Conservation (phyloP, 2,329 filamentous ascomycete genomes). For the Drechslerella coelobrocha region DNA sequence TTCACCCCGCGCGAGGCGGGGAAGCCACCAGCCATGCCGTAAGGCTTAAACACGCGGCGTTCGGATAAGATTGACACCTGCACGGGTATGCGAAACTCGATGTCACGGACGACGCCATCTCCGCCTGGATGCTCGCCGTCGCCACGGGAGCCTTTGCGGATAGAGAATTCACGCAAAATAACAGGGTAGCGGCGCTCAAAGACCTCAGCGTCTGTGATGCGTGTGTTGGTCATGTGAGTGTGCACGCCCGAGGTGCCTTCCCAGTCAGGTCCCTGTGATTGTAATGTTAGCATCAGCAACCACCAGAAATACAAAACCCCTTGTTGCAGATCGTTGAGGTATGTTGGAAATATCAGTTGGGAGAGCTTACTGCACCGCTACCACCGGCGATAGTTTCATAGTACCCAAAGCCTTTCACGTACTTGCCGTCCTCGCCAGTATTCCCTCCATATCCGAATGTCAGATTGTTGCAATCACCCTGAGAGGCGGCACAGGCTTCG, state of each 20-base stretch:
- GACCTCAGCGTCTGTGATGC: conserved; percentile 80
- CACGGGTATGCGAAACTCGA: conserved; percentile 79
- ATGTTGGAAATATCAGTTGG: background rate
- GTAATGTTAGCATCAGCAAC: background rate
- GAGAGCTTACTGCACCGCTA: conserved; percentile 65
- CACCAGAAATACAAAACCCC: too few species aligned
- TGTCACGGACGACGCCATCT: conserved; percentile 77
- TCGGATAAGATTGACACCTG: conserved; percentile 82
- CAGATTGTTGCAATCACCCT: conserved; percentile 84
- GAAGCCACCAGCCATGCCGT: conserved; percentile 81
- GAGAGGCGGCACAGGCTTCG: conserved; percentile 76
- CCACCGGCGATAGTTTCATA: conserved; percentile 86
- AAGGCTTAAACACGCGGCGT: conserved; percentile 76
- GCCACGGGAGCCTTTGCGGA: conserved; percentile 70
- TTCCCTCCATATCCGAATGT: conserved; percentile 83
- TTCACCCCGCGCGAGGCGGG: conserved; percentile 82
- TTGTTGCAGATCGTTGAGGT: background rate
- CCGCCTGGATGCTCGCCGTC: conserved; percentile 73
- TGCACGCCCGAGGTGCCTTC: conserved; percentile 78
- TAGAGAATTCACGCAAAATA: conserved; percentile 72
- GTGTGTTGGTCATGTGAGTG: conserved; percentile 84
- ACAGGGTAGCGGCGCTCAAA: conserved; percentile 80
- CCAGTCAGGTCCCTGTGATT: conserved; percentile 68
- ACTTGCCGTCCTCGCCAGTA: conserved; percentile 61
- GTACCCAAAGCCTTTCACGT: conserved; percentile 81